Base-by-base conservation (phyloP, 2,329 filamentous ascomycete genomes). In the Verticillium nubilum region DNA sequence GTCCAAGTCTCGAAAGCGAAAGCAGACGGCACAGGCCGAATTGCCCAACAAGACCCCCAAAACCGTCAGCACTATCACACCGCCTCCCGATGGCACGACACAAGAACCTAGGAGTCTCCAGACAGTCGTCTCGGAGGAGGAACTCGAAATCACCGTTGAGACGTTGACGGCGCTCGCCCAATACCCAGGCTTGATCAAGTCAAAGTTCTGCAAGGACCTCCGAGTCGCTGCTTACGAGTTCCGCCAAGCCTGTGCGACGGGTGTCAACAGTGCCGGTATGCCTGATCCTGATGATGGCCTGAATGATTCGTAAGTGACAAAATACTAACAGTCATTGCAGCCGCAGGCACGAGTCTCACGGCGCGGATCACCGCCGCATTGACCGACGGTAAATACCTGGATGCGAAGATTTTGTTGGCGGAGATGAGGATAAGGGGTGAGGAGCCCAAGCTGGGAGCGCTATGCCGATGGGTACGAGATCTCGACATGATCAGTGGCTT, bases 401-500 rank as follows among this genome's bases (percentile, higher is more conserved):
- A 90, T n/a, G 86, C 87, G 5, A 80, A 80, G 57, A 80, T 90
- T 17, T 69, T 89, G 15, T 79, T 91, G 1, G 82, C 87, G 0
- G 87, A 90, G 73, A 90, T 90, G 87, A 79, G 82, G 29, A 85
- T 90, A 19, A 77, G 87, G n/a, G 75, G 78, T 3, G 80, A 90
- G 62, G 80, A 83, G 19, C 87, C 87, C 0, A 88, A 88, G 64
- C 73, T 90, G 0, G 88, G 88, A 23, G 86, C 87, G 1, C 72
- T 90, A 7, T 90, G 87, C 69, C 83, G 88, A 59, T 91, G 88
- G 88, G 87, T 90, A 4, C 81, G 88, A 60, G 87, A 89, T 67
- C 74, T 90, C 27, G 87, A 90, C 66, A 83, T 89, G 26, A 83
- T 89, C 56, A 88, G 84, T 64, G 86, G 86, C 1, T 73, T 89